Percentiles rank a stretch among this genome's conserved stretches.
Conservation (phyloP, 2,329 filamentous ascomycete species). For the Colletotrichum siamense region DNA sequence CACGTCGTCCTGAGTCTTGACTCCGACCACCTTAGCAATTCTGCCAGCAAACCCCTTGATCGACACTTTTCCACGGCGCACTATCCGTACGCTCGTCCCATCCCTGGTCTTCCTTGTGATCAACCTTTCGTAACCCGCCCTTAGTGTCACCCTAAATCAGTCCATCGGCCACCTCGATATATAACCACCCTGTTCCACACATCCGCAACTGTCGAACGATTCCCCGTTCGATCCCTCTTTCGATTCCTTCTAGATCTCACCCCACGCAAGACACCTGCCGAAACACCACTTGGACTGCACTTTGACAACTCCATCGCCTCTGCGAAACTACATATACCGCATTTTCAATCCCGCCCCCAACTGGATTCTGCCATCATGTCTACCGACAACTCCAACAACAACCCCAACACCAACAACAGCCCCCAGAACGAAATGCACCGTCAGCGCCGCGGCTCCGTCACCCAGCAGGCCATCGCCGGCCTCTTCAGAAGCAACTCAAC, state of each 20-base stretch:
- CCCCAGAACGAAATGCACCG: slow-evolving; percentile 26
- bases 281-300: slow-evolving; percentile 5
- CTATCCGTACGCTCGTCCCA: slow-evolving; percentile 17
- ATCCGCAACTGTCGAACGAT: slow-evolving; percentile 14
- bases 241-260: slow-evolving; percentile 20
- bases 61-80: slow-evolving; percentile 14
- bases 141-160: slow-evolving; percentile 20
- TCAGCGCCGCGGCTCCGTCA: slow-evolving; percentile 62
- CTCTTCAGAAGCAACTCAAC: slow-evolving; percentile 65
- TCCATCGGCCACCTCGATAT: slow-evolving; percentile 19
- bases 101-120: slow-evolving; percentile 16
- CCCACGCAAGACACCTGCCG: slow-evolving; percentile 8
- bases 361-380: slow-evolving; percentile 14
- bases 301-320: background rate
- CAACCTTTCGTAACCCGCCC: slow-evolving; percentile 14
- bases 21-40: background rate
- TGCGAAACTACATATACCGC: slow-evolving; percentile 2
- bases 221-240: slow-evolving; percentile 20
- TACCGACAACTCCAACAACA: slow-evolving; percentile 14
- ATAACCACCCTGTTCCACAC: slow-evolving; percentile 16
- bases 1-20: slow-evolving; percentile 7
- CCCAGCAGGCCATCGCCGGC: slow-evolving; percentile 60
- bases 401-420: background rate
- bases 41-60: slow-evolving; percentile 23
- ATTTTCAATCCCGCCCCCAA: background rate